These are phyloP conservation scores for Withania somnifera DNA, from an alignment of 305 asterid species.

Conservation along the genomic window DNA sequence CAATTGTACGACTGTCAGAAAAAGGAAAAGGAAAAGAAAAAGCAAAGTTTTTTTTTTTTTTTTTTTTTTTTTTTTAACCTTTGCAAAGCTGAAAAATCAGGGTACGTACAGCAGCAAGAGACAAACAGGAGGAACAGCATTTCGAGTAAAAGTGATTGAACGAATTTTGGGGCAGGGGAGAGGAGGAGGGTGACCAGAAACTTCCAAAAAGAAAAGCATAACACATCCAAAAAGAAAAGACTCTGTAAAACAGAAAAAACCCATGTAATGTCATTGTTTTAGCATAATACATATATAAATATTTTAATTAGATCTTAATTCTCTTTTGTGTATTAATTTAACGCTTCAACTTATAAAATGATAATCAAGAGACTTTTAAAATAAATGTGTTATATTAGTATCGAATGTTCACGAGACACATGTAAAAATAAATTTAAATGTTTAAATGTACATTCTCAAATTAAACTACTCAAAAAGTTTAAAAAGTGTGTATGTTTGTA, in stretches of 20 bases:
- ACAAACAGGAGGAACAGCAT: background rate
- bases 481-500: no score
- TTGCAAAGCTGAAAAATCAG: background rate
- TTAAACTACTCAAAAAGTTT: no score
- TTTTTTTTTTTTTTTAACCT: background rate
- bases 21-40: background rate
- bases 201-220: conserved; percentile 48
- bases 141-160: background rate
- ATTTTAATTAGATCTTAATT: no score
- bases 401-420: no score
- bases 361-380: no score
- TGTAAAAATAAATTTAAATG: no score
- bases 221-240: conserved; percentile 22
- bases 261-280: conserved; percentile 16
- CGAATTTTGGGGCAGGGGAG: background rate
- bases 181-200: conserved; percentile 28
- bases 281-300: no score
- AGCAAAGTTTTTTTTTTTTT: background rate
- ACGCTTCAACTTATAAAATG: no score
- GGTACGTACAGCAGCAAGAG: background rate
- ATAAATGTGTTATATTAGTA: no score
- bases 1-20: no score
- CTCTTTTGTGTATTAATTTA: no score
- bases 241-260: background rate
- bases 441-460: no score